Evolutionary conservation across 2,329 filamentous ascomycete genomes (phyloP).

Genomic region (Chrysoporthe cubensis): DNA sequence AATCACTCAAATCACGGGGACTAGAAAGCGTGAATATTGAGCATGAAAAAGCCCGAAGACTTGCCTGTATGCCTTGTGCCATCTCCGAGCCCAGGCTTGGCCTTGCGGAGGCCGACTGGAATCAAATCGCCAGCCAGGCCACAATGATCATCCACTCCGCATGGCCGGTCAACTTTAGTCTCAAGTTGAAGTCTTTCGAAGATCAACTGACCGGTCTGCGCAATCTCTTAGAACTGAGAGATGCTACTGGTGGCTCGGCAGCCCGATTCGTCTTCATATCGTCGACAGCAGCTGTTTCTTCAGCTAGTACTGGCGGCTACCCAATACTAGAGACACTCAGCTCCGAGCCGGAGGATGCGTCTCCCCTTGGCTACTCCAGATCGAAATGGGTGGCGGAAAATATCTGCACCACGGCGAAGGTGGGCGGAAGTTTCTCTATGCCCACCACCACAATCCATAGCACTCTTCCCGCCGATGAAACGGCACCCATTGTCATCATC

Average conservation of each 20-base stretch:
- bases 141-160: constrained; percentile 55
- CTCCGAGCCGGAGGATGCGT: constrained; percentile 46
- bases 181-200: constrained; percentile 53
- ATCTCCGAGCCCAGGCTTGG: constrained; percentile 54
- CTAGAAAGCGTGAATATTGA: constrained; percentile 30
- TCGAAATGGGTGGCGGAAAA: constrained; percentile 64
- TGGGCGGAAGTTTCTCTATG: constrained; percentile 20
- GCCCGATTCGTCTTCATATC: constrained; percentile 35
- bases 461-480: constrained; percentile 25
- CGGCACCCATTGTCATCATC: constrained; percentile 43
- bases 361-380: constrained; percentile 56
- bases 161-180: constrained; percentile 61
- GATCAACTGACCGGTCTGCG: constrained; percentile 49
- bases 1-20: constrained; percentile 25
- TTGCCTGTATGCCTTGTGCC: constrained; percentile 51
- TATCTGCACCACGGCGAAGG: constrained; percentile 49
- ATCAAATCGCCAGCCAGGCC: constrained; percentile 44
- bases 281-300: constrained; percentile 32
- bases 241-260: constrained; percentile 17
- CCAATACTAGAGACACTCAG: constrained; percentile 48
- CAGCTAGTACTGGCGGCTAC: constrained; percentile 4
- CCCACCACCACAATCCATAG: constrained; percentile 25
- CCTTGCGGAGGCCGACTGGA: constrained; percentile 46
- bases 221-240: constrained; percentile 43
- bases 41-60: constrained; percentile 38